These are phyloP conservation scores for Penicillium diatomitis DNA, from an alignment of 495 filamentous ascomycete genomes.

Conservation along the genomic window DNA sequence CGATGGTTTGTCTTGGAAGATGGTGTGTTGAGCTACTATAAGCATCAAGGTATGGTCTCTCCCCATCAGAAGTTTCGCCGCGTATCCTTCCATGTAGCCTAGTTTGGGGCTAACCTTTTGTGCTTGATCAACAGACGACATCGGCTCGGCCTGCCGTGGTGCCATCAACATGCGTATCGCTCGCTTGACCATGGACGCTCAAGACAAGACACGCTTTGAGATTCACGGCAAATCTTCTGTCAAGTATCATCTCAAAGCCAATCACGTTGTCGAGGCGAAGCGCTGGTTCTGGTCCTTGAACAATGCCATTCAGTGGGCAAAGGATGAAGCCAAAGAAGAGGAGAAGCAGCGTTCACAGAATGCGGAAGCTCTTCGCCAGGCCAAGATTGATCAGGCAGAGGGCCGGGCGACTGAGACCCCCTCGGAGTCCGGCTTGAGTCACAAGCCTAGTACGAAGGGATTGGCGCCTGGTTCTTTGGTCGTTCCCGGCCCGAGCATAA, in stretches of 20 bases:
- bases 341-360: slow-evolving; percentile 63
- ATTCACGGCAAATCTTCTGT: slow-evolving; percentile 98
- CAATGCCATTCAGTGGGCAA: slow-evolving; percentile 96
- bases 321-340: slow-evolving; percentile 90
- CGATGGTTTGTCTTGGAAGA: slow-evolving; percentile 98
- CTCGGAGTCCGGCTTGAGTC: slow-evolving; percentile 23
- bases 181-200: slow-evolving; percentile 84
- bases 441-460: slow-evolving; percentile 31
- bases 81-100: background rate
- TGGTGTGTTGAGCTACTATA: slow-evolving; percentile 96
- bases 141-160: slow-evolving; percentile 66
- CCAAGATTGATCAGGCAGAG: slow-evolving; percentile 54
- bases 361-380: slow-evolving; percentile 67
- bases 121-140: slow-evolving; percentile 52
- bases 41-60: slow-evolving; percentile 66
- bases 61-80: background rate
- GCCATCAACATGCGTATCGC: slow-evolving; percentile 99
- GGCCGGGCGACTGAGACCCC: slow-evolving; percentile 22
- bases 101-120: slow-evolving; percentile 1
- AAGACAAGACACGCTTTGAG: slow-evolving; percentile 95
- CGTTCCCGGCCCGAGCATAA: slow-evolving; percentile 27
- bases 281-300: slow-evolving; percentile 94
- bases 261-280: slow-evolving; percentile 61
- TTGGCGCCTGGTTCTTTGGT: slow-evolving; percentile 26
- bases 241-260: slow-evolving; percentile 94